Evolutionary conservation across 1,284 basidiomycete species (phyloP), one percentile per base, ranked within the genome.

Genomic region (Heterobasidion irregulare): DNA sequence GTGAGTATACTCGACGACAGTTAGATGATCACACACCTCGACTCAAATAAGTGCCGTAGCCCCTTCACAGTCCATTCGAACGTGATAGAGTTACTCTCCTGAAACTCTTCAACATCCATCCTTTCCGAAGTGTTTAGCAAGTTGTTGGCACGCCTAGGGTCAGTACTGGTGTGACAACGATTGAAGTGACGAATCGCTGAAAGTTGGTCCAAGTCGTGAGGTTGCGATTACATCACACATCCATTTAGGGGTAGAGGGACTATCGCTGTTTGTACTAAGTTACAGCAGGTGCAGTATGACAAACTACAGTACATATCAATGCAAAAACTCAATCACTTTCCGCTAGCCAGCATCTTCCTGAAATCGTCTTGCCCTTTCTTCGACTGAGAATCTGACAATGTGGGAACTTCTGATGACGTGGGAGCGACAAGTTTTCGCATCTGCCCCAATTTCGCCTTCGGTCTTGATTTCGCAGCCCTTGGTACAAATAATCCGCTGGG

Each of bases 41-140:
- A 75, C 43, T 92, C 89, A 59, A 91, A 92, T 43, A 92, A 68
- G 53, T 74, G 73, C 64, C 82, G 85, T 49, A 92, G 71, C 1
- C 82, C 84, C 33, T 76, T 75, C 36, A 92, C 70, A 0, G 79
- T 82, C 89, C 89, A 92, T 68, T 92, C 89, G 55, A 92, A 84
- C 9, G 78, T 79, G 55, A 85, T 76, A 0, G 83, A 75, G 0
- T 76, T 78, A 52, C 77, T 82, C 70, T 92, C 89, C 58, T 67
- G 68, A 55, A 65, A 71, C 56, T 74, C 74, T 9, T 50, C 51
- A 12, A 51, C 3, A 10, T 60, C 59, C 47, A 48, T 48, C 6
- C 10, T n/a, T 41, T 10, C 8, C 38, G 10, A 41, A 41, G n/a
- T 12, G n/a, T n/a, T 41, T n/a, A 5, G n/a, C 38, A 41, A 5